A percentile compares a stretch with the other conserved stretches of the same genome.
phyloP scores from a whole-genome alignment of 2,329 filamentous ascomycete genomes.

The Penicillium sp. region DNA sequence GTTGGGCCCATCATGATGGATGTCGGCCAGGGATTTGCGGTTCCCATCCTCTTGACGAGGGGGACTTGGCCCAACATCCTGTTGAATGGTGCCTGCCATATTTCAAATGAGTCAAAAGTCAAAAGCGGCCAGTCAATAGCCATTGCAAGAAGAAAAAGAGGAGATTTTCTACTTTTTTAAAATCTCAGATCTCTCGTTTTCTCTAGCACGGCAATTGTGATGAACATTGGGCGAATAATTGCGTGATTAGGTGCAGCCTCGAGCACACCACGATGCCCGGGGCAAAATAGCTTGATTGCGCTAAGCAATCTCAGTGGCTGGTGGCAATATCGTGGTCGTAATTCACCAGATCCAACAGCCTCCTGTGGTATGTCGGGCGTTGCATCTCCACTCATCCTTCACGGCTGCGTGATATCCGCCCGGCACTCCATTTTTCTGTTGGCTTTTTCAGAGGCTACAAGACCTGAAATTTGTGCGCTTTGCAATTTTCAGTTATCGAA shows the following conservation, averaged over 20 bases:
- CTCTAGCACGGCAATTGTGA: background rate
- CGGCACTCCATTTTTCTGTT: background rate
- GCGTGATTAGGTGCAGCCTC: constrained; percentile 3
- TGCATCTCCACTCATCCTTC: background rate
- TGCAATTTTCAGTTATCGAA: no score
- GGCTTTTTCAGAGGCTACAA: background rate
- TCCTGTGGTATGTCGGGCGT: background rate
- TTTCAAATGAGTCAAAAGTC: no score
- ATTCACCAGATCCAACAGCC: background rate
- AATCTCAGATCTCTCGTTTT: no score
- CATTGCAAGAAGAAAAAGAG: no score
- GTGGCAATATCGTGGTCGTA: constrained; percentile 3
- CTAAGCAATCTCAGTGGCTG: constrained; percentile 1
- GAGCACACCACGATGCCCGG: no score
- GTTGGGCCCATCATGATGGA: background rate
- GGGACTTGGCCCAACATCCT: background rate
- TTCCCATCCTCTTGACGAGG: background rate
- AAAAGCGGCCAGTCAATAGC: no score
- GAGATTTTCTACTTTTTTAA: no score
- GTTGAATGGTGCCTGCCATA: background rate
- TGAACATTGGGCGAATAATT: constrained; percentile 5
- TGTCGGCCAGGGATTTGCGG: background rate
- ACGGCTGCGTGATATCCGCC: background rate
- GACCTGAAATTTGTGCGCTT: no score
- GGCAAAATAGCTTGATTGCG: background rate